Base-by-base conservation (phyloP, 2,329 filamentous ascomycete species). In the Cucurbitaria berberidis region DNA sequence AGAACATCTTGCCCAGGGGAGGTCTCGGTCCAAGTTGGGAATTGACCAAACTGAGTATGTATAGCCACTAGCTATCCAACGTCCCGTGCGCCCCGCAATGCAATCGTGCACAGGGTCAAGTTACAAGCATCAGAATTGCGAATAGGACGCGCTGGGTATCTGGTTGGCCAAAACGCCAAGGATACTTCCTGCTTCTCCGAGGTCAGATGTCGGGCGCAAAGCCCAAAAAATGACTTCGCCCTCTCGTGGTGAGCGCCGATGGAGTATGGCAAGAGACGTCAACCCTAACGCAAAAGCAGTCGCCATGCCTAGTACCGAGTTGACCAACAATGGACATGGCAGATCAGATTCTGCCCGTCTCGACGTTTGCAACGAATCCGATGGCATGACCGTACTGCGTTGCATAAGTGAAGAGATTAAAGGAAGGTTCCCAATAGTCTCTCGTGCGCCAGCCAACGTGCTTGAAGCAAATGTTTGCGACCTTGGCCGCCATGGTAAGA, bases 181-280 rank as follows among this genome's bases (percentile, higher is more conserved):
- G 8, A 75, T 67, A 34, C 60, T 67, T 3, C 69, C 69, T 29
- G 70, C 71, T 42, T 73, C 69, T 47, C 69, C 72, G 22, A 73
- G 48, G 3, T 64, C 60, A 18, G 51, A 51, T 9, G 51, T 56
- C 36, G 67, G 60, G 8, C 69, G 68, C 16, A 72, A 43, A 18
- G 70, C 68, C 65, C 69, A 68, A 41, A 75, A 74, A n/a, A 75
- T 67, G 15, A 75, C 51, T 4, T 66, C 63, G 3, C 68, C 70
- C 10, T 70, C 62, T 7, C 71, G 64, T 18, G 72, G 70, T 22
- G 66, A 68, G 11, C 66, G 69, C 18, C 69, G 64, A 45, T 73
- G 70, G 36, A 68, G 65, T 16, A 73, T 53, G 13, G 71, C 71
- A 45, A 73, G 48, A 11, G 62, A 64, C 13, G 60, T 60, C 18